phyloP scores from a whole-genome alignment of 1,284 basidiomycete species.

The Agaricales sp. region DNA sequence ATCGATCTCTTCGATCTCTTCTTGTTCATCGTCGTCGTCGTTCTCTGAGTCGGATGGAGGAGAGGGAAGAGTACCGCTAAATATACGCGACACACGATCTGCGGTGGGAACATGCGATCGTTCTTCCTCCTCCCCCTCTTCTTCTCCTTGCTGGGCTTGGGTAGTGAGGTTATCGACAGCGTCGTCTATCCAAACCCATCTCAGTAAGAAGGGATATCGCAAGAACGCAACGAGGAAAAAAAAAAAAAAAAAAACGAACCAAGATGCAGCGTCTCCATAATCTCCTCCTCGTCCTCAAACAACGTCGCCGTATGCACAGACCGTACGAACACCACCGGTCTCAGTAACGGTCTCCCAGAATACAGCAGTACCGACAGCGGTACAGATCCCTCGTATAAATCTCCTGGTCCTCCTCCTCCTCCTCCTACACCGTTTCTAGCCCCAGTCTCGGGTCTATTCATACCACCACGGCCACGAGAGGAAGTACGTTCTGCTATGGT shows the following conservation, averaged over 20 bases:
- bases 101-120: conserved; percentile 55
- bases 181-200: not conserved
- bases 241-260: conserved; percentile 26
- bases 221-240: not conserved
- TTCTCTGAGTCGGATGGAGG: conserved; percentile 15
- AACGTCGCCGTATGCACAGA: conserved; percentile 43
- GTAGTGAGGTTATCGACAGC: not conserved
- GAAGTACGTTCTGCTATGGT: not conserved
- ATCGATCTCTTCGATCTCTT: conserved; percentile 51
- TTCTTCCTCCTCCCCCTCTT: conserved; percentile 30
- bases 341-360: conserved; percentile 47
- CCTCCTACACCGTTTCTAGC: too few relatives aligned
- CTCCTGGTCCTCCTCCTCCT: not conserved
- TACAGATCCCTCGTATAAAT: conserved; percentile 16
- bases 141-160: conserved; percentile 2
- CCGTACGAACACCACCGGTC: conserved; percentile 59
- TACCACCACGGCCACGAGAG: too few relatives aligned
- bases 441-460: too few relatives aligned
- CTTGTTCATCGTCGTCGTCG: conserved; percentile 25
- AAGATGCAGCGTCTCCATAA: conserved; percentile 41
- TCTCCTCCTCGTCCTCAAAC: conserved; percentile 58
- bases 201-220: not conserved
- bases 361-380: conserved; percentile 48
- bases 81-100: conserved; percentile 46
- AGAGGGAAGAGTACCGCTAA: conserved; percentile 26